Base-by-base conservation (phyloP, 108 stramenopile species). In the Hondaea fermentalgiana region DNA sequence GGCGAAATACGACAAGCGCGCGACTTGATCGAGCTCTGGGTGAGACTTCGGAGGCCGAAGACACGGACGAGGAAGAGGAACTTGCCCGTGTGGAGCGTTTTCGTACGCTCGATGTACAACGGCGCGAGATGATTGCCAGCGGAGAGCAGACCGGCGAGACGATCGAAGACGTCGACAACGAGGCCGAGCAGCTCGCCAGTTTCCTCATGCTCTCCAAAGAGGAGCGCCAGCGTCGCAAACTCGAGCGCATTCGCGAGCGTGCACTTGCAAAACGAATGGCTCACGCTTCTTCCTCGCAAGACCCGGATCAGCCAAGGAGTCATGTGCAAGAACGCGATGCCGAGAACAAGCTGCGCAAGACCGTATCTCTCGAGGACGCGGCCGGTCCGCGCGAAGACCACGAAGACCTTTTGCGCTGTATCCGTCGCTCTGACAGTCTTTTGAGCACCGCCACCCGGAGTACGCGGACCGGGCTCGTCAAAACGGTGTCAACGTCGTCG, bases 31-130 rank as follows among this genome's bases (percentile, higher is more conserved):
- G 23, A 19, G 76, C 76, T 12, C 76, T 83, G 6, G 76, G 76
- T 16, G 76, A 83, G 12, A 53, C 76, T 35, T 83, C 76, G 17
- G 76, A 83, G 25, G 76, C 45, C 23, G 76, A 83, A 83, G 76
- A 83, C 51, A 83, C 76, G 19, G 76, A 83, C 51, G 76, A 83
- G 23, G 76, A 83, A 23, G 76, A 83, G 45, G 76, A 83, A 35
- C 45, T 83, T 2, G 76, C 76, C 2, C 45, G 51, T 53, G 76
- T 53, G 10, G 76, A 83, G 76, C 45, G 76, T 17, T 83, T 53
- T 23, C 45, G 76, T 12, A 25, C 76, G n/a, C 45, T 83, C 45
- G 76, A 83, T 23, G 76, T 53, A 12, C 76, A 83, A 45, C 76
- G 76, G 25, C 76, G 76, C 51, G 76, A 83, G 51, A 53, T 53